phyloP scores from a whole-genome alignment of 1,139 yeast species.

The Williopsis jadinii region DNA sequence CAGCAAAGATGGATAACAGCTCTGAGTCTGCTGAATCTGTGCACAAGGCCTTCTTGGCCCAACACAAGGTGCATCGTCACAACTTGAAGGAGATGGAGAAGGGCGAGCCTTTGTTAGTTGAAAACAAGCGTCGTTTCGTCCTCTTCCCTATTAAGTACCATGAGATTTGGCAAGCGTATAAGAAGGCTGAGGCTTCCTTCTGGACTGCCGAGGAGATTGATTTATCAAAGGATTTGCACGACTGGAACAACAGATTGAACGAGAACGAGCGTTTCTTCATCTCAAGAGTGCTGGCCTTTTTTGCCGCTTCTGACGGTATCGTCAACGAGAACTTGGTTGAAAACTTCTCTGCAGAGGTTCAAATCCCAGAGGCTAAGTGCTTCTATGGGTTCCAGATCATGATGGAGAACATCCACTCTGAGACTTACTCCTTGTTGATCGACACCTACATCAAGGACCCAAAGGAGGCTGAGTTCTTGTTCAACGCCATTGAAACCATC shows the following conservation, averaged over 20 bases:
- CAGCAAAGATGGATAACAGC: slow-evolving; percentile 1
- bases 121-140: slow-evolving; percentile 87
- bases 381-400: slow-evolving; percentile 98
- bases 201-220: slow-evolving; percentile 99
- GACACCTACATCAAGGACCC: slow-evolving; percentile 96
- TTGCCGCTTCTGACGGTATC: slow-evolving; percentile 97
- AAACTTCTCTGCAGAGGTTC: slow-evolving; percentile 95
- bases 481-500: slow-evolving; percentile 90
- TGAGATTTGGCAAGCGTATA: slow-evolving; percentile 98
- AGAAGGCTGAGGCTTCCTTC: slow-evolving; percentile 97
- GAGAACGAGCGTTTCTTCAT: slow-evolving; percentile 89
- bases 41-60: slow-evolving; percentile 49
- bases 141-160: slow-evolving; percentile 96
- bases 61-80: slow-evolving; percentile 66
- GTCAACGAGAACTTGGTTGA: slow-evolving; percentile 96
- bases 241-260: slow-evolving; percentile 81
- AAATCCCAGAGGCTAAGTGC: slow-evolving; percentile 95
- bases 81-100: slow-evolving; percentile 66
- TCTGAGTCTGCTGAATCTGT: slow-evolving; percentile 1
- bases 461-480: slow-evolving; percentile 78
- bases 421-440: slow-evolving; percentile 89
- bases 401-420: slow-evolving; percentile 99
- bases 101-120: slow-evolving; percentile 83
- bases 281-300: slow-evolving; percentile 92
- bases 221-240: slow-evolving; percentile 80